Conservation (phyloP, 257 asterid genomes). For the Fraxinus cuspidata region DNA sequence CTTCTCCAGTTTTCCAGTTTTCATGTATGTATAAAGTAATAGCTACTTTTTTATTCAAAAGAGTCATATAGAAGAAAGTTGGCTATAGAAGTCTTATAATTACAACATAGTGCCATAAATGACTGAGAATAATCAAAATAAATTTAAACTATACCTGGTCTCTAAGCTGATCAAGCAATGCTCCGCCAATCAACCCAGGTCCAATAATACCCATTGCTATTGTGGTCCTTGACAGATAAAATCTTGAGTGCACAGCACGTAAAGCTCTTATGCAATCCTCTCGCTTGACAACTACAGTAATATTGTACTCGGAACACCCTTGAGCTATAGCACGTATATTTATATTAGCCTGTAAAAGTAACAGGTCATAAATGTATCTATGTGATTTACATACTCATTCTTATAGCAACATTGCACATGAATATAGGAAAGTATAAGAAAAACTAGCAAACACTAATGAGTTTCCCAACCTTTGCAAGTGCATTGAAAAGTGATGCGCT, state of each 20-base stretch:
- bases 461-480: slow-evolving; percentile 78
- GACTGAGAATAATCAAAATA: neutral
- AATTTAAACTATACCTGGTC: slow-evolving; percentile 63
- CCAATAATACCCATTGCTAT: slow-evolving; percentile 95
- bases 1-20: too few relatives aligned
- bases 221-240: slow-evolving; percentile 88
- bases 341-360: slow-evolving; percentile 78
- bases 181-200: slow-evolving; percentile 95
- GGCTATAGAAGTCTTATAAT: too few relatives aligned
- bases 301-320: slow-evolving; percentile 96
- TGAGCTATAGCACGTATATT: slow-evolving; percentile 98
- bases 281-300: slow-evolving; percentile 88
- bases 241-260: slow-evolving; percentile 97
- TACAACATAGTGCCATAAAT: neutral
- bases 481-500: slow-evolving; percentile 97
- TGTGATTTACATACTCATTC: slow-evolving; percentile 12
- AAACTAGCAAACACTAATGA: slow-evolving; percentile 16
- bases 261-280: slow-evolving; percentile 94
- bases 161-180: slow-evolving; percentile 91
- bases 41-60: too few relatives aligned
- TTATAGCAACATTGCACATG: neutral
- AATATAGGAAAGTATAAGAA: neutral
- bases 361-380: slow-evolving; percentile 19
- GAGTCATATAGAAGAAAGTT: too few relatives aligned
- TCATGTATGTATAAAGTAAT: neutral